phyloP scores from a whole-genome alignment of 306 rosid genomes.

The Cajanus cajan region DNA sequence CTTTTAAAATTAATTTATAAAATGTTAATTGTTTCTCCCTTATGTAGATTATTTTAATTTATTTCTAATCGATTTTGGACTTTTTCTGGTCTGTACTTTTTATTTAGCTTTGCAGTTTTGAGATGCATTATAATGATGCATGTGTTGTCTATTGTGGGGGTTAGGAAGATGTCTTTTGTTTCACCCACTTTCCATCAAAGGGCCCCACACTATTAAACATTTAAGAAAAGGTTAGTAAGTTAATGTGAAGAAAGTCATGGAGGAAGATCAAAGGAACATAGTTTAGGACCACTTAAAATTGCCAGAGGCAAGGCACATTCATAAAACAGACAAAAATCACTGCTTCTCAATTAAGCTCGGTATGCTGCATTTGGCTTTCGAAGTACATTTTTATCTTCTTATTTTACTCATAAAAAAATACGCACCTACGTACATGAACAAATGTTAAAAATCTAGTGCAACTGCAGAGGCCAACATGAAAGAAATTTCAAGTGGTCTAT shows the following conservation, averaged over 20 bases:
- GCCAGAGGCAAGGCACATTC: constrained; percentile 19
- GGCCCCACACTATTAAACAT: constrained; percentile 40
- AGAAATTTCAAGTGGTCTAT: not conserved
- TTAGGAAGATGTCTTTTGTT: constrained; percentile 16
- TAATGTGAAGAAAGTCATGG: constrained; percentile 40
- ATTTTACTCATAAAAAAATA: not conserved
- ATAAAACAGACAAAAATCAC: constrained; percentile 13
- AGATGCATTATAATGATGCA: constrained; percentile 11
- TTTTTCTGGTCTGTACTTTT: constrained; percentile 30
- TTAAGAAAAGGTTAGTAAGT: constrained; percentile 41
- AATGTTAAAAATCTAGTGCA: not conserved
- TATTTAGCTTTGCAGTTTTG: constrained; percentile 20
- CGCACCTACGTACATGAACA: not conserved
- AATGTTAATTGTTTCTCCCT: too few species aligned
- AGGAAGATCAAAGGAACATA: constrained; percentile 43
- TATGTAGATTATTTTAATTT: not conserved
- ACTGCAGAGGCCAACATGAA: not conserved
- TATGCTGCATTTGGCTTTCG: not conserved
- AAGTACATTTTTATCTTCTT: not conserved
- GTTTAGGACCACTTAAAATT: constrained; percentile 54
- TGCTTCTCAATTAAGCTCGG: constrained; percentile 22
- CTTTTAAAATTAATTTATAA: too few species aligned
- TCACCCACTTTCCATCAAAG: constrained; percentile 36
- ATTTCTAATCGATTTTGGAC: too few species aligned
- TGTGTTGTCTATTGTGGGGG: constrained; percentile 26